Conservation (phyloP, 768 basidiomycete species). For the Gloeostereum incarnatum region DNA sequence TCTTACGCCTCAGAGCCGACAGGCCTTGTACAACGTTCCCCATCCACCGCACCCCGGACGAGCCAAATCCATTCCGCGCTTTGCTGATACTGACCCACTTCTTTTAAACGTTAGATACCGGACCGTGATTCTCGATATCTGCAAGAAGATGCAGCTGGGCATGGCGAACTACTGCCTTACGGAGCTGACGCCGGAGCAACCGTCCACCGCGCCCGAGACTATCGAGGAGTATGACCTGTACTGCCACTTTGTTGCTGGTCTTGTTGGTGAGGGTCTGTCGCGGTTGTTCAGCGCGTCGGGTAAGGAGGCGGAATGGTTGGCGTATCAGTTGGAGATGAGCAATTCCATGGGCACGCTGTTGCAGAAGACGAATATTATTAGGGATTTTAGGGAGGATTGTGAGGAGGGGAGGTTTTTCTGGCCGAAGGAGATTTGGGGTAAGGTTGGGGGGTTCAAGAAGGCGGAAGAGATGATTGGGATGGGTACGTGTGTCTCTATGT, state of each 20-base stretch:
- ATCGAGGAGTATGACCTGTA: constrained; percentile 91
- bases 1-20: too few relatives aligned
- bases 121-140: constrained; percentile 73
- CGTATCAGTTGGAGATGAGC: constrained; percentile 74
- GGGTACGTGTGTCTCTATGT: too few relatives aligned
- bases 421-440: constrained; percentile 86
- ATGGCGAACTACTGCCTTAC: constrained; percentile 96
- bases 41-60: too few relatives aligned
- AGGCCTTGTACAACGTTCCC: too few relatives aligned
- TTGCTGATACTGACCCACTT: too few relatives aligned
- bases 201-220: constrained; percentile 63
- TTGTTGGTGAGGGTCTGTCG: constrained; percentile 93
- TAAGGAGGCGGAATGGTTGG: constrained; percentile 71
- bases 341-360: constrained; percentile 92
- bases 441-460: constrained; percentile 48
- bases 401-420: constrained; percentile 86
- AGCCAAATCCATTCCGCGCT: too few relatives aligned
- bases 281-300: constrained; percentile 80
- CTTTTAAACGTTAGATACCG: too few relatives aligned
- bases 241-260: constrained; percentile 96
- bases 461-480: constrained; percentile 59
- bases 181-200: constrained; percentile 44
- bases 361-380: constrained; percentile 97
- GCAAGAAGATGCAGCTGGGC: constrained; percentile 80
- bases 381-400: constrained; percentile 89